Conservation (phyloP, 805 yeast species). For the Metschnikowia vanudenii region DNA sequence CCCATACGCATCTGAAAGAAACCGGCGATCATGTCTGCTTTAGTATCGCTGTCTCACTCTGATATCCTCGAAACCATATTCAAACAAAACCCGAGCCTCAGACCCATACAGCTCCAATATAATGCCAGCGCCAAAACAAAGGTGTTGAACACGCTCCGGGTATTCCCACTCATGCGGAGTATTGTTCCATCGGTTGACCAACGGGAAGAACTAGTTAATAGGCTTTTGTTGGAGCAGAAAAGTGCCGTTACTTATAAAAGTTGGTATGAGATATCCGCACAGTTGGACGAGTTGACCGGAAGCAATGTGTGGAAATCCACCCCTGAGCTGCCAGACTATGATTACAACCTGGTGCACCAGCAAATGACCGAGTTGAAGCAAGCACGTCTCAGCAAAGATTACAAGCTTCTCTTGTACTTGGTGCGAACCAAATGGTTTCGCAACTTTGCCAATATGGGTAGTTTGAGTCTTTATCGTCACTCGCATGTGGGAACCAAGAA, state of each 20-base stretch:
- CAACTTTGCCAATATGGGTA: slow-evolving; percentile 84
- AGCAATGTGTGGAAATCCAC: slow-evolving; percentile 71
- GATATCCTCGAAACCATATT: slow-evolving; percentile 19
- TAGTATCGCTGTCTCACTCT: slow-evolving; percentile 10
- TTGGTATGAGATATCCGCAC: slow-evolving; percentile 66
- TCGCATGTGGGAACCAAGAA: slow-evolving; percentile 83
- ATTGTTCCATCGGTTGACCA: slow-evolving; percentile 14
- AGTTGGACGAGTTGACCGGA: slow-evolving; percentile 64
- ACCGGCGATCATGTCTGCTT: slow-evolving; percentile 1
- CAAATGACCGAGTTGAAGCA: slow-evolving; percentile 54
- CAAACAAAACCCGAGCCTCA: slow-evolving; percentile 15
- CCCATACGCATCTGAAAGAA: background rate
- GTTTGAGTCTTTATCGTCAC: slow-evolving; percentile 71
- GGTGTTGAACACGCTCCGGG: slow-evolving; percentile 12
- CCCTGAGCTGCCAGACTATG: slow-evolving; percentile 66
- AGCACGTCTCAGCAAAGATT: slow-evolving; percentile 60
- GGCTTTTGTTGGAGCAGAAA: slow-evolving; percentile 31
- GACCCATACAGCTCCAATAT: slow-evolving; percentile 9
- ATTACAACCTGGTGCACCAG: slow-evolving; percentile 56
- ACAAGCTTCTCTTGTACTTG: slow-evolving; percentile 60
- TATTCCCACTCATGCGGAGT: slow-evolving; percentile 15
- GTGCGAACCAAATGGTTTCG: slow-evolving; percentile 84
- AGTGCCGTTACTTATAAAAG: slow-evolving; percentile 46
- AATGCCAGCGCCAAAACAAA: slow-evolving; percentile 11
- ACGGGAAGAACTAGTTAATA: slow-evolving; percentile 19